Evolutionary conservation across 306 rosid species (phyloP).

Genomic region (Medicago arabica): DNA sequence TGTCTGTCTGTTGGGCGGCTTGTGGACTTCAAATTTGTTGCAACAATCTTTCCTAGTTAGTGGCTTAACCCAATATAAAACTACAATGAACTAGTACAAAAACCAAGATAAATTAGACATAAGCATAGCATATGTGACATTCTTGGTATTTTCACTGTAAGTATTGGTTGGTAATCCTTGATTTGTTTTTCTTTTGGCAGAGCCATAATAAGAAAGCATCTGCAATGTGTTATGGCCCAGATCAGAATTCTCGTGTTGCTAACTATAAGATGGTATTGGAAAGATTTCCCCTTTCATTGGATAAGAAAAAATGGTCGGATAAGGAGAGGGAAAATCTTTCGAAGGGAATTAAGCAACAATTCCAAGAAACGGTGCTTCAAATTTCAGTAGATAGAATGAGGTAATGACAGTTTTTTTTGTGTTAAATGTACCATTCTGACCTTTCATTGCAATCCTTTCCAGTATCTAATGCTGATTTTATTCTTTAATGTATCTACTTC

Average conservation of each 20-base stretch:
- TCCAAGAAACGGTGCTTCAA: conserved; percentile 76
- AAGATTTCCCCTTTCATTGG: conserved; percentile 64
- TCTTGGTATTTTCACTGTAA: conserved; percentile 16
- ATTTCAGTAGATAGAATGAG: conserved; percentile 61
- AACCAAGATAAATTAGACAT: not conserved
- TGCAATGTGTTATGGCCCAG: conserved; percentile 74
- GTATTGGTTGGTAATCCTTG: conserved; percentile 38
- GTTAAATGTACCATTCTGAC: conserved; percentile 28
- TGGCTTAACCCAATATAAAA: conserved; percentile 13
- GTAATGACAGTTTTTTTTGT: conserved; percentile 46
- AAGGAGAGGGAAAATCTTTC: conserved; percentile 67
- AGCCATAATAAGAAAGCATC: conserved; percentile 53
- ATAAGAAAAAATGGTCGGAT: conserved; percentile 75
- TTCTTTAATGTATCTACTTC: conserved; percentile 27
- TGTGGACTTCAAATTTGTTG: conserved; percentile 24
- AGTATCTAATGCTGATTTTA: not conserved
- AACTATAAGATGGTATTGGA: conserved; percentile 69
- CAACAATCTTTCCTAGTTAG: conserved; percentile 9
- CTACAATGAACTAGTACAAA: not conserved
- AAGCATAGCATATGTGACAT: conserved; percentile 2
- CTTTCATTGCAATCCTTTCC: conserved; percentile 17
- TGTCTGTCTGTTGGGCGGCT: not conserved
- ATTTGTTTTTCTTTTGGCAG: conserved; percentile 44
- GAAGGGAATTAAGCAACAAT: conserved; percentile 88
- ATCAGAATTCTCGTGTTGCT: conserved; percentile 72